Evolutionary conservation across 1,284 basidiomycete species (phyloP), one percentile per base, ranked within the genome.

Genomic region (Ustilago lituana): DNA sequence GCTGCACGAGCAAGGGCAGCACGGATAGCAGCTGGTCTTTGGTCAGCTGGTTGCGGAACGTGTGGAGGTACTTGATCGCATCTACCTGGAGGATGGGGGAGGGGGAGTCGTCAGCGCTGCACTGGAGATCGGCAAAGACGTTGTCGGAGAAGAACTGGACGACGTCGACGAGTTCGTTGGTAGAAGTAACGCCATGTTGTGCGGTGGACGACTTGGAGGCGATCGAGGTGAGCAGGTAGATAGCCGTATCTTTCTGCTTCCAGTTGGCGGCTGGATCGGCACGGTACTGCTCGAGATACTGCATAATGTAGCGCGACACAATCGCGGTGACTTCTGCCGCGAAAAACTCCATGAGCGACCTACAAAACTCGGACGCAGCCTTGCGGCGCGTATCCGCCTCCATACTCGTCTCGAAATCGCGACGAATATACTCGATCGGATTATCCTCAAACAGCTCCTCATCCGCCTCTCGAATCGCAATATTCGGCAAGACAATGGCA

Each of bases 381-480:
- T 95, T 92, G 36, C 96, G 86, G 23, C 94, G 88, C 0, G 94
- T 98, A 44, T 91, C 87, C 46, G 83, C 85, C 61, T 86, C 86
- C 36, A 70, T 59, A 26, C 87, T 85, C 15, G 73, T 73, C n/a
- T 91, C 89, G 14, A 98, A 85, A 81, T 98, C 94, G 26, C 92
- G 86, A 17, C 94, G 89, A 70, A 98, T 92, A 82, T 92, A 98
- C 80, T 98, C 95, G 43, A 95, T 87, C 0, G 95, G 95, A 74
- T 97, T 94, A 67, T 98, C 95, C 83, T 98, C 93, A 78, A 98
- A 98, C 83, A 94, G 90, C 79, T 98, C 95, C 60, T 94, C 87
- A 67, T 98, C 94, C 68, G 93, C 90, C 50, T 91, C 90, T 84
- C 94, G 87, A 31, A 98, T 86, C 15, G 87, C 85, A 70, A 98